Evolutionary conservation across 2,329 filamentous ascomycete species (phyloP), one percentile per base, ranked within the genome.

Genomic region (Paraconiothyrium sp.): DNA sequence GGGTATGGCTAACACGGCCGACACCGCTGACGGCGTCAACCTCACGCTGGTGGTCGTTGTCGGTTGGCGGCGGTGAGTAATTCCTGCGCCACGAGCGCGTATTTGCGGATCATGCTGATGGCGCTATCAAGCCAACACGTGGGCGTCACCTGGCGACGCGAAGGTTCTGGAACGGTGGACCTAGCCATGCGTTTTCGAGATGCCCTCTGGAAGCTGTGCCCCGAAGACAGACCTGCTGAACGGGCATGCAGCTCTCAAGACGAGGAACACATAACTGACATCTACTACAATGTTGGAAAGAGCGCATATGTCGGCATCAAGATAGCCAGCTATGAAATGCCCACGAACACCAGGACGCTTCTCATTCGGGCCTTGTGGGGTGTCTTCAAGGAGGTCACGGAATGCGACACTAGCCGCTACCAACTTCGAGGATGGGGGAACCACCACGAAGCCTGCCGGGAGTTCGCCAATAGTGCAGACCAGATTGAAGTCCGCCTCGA

Each of bases 341-440:
- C 52, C 7, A 5, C 4, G 13, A 20, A 22, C 4, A 9, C 35
- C 10, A 27, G 32, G 16, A 4, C 7, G 3, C 41, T 55, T 14
- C 6, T 55, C n/a, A 35, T 47, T 16, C 14, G 24, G 2, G 47
- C 52, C 1, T 16, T 47, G n/a, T 46, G 41, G 41, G 30, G 11
- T 3, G 22, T 30, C 8, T 55, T 55, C 41, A 55, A 55, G 32
- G 41, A 13, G 41, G 37, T 47, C 16, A 47, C 41, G 4, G 52
- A 55, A 8, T 55, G 52, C n/a, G 52, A 55, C n/a, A 14, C 30
- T 2, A 55, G 14, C 37, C 51, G 51, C 11, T 54, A 54, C 32
- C 51, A 54, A 20, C 39, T 54, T 13, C 51, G 24, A 4, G 27
- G 24, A 1, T 43, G 11, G 3, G 51, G 51, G 14, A 27, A 27